Evolutionary conservation across 106 monocot genomes (phyloP).

Genomic region (Platanthera guangdongensis): DNA sequence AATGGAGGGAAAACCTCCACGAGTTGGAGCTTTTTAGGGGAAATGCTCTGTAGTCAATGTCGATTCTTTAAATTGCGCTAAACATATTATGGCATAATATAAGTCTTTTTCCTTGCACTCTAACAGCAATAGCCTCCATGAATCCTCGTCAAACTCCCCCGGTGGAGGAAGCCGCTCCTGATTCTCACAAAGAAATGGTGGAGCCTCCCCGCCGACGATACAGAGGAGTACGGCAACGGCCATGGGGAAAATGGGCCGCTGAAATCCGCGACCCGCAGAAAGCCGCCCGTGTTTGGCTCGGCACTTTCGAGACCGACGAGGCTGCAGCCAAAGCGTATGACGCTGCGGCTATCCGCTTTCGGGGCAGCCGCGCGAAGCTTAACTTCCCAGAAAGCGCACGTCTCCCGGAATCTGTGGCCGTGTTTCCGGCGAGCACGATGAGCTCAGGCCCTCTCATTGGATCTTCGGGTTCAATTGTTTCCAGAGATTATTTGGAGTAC

Average conservation of each 20-base stretch:
- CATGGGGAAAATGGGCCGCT: slow-evolving; percentile 26
- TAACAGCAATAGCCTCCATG: not conserved
- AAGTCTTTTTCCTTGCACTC: not conserved
- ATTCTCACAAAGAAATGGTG: not conserved
- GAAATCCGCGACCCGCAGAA: slow-evolving; percentile 33
- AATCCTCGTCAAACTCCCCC: not conserved
- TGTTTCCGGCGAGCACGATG: not conserved
- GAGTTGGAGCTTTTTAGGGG: no score
- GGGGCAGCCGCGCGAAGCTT: slow-evolving; percentile 50
- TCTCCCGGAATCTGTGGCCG: not conserved
- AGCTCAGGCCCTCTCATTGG: not conserved
- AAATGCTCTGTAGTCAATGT: no score
- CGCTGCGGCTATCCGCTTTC: slow-evolving; percentile 49
- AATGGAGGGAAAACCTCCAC: no score
- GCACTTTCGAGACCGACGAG: slow-evolving; percentile 57
- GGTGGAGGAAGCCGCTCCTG: not conserved
- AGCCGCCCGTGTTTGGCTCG: slow-evolving; percentile 62
- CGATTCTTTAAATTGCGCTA: not conserved
- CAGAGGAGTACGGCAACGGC: slow-evolving; percentile 35
- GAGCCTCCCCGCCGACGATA: slow-evolving; percentile 22
- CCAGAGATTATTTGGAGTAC: slow-evolving; percentile 7
- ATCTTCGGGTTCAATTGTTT: not conserved
- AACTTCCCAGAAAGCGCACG: slow-evolving; percentile 52
- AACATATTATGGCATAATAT: not conserved
- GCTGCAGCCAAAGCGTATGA: slow-evolving; percentile 51